phyloP scores from a whole-genome alignment of 331 rosid species.

The Prunus yedoensis region DNA sequence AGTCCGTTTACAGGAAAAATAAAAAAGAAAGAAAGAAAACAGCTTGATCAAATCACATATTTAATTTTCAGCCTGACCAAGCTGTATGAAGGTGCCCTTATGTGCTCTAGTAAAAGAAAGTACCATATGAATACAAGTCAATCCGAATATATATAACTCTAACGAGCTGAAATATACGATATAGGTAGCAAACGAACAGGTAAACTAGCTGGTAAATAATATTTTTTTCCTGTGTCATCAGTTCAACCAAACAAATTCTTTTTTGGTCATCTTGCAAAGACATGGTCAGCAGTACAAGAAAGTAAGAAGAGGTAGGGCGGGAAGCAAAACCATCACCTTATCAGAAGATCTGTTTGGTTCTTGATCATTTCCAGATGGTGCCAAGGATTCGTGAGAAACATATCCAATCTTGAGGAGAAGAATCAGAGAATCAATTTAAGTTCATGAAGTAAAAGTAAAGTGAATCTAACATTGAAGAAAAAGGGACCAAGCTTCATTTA shows the following conservation, averaged over 20 bases:
- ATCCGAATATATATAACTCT: too few species aligned
- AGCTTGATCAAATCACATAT: neutral
- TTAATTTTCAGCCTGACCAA: neutral
- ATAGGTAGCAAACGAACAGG: too few species aligned
- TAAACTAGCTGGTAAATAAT: too few species aligned
- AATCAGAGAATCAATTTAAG: constrained; percentile 25
- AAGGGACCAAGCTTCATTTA: neutral
- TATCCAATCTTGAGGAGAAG: constrained; percentile 48
- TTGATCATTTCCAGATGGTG: constrained; percentile 54
- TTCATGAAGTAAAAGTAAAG: neutral
- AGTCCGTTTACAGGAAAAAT: constrained; percentile 9
- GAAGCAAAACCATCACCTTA: constrained; percentile 45
- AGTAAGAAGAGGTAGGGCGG: too few species aligned
- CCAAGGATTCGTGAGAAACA: constrained; percentile 48
- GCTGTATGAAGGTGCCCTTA: neutral
- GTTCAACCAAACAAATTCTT: too few species aligned
- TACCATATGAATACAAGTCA: neutral
- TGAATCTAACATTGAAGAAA: constrained; percentile 8
- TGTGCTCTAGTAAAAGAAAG: neutral
- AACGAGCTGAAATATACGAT: too few species aligned
- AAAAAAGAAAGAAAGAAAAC: neutral
- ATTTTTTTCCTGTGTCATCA: too few species aligned
- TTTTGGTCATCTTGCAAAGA: too few species aligned
- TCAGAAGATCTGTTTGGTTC: constrained; percentile 48
- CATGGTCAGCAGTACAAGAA: too few species aligned